Base-by-base conservation (phyloP, 2,329 filamentous ascomycete species). In the Exophiala xenobiotica region DNA sequence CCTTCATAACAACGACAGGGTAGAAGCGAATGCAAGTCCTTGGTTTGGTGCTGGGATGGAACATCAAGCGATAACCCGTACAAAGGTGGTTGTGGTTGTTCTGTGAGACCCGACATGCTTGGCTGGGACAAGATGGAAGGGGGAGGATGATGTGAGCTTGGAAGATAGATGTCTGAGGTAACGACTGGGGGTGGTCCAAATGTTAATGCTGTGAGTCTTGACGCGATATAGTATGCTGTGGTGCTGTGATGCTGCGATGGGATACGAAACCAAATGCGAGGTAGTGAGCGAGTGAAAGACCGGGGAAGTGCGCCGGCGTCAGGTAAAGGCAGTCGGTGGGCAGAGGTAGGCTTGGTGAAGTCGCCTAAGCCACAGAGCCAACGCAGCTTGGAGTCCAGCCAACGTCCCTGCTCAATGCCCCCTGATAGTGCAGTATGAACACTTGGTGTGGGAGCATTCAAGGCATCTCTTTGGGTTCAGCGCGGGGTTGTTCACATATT, bases 401-500 rank as follows among this genome's bases (percentile, higher is more conserved):
- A 14, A 35, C 31, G 12, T 6, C 9, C 12, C 31, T 35, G 31
- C 9, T 8, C 9, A 35, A 14, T 12, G 14, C 24, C 31, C 19
- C 12, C 14, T 7, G 3, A 26, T 26, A 18, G 43, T 23, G 20
- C 52, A 54, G 14, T 44, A 12, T 1, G 2, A 2, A 41, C 52
- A 52, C 24, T 44, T 46, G 3, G 23, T 20, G 45, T 61, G 60
- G 20, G 23, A 11, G 44, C 60, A 61, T 19, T 38, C 14, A 12
- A 41, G 33, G 27, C 58, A 60, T 35, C n/a, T 42, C 8, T 48
- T 51, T 6, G 49, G 29, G 31, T 27, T 20, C 19, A 60, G 33
- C 2, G 14, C 44, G 2, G 55, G 57, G 29, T 58, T 63, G 52
- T 60, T 58, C 42, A 56, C 29, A 42, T 58, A 51, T 3, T 22